Evolutionary conservation across 345 rosid genomes (phyloP), one percentile per base, ranked within the genome.

Genomic region (Salix arbutifolia): DNA sequence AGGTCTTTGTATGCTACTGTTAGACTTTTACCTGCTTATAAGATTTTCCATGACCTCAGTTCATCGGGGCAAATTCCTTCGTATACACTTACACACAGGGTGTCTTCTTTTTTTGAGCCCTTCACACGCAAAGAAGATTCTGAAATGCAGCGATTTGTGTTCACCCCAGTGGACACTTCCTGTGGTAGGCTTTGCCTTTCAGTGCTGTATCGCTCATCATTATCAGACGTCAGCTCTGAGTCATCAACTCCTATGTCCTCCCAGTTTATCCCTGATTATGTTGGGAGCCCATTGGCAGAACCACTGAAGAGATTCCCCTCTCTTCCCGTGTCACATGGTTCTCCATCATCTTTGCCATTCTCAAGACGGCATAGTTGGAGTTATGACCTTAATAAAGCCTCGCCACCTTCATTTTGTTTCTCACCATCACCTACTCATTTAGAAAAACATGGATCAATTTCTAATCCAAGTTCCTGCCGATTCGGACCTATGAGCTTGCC

Each of bases 241-340:
- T 80, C 92, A 46, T 90, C 94, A 21, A 88, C 98, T 21, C 94
- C 92, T 31, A 75, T 96, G 84, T 91, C 99, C n/a, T 91, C 99
- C 23, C 94, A 89, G 26, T 87, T 92, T 83, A 96, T 96, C 73
- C 87, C 87, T 0, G 93, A 93, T 84, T 96, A 96, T 82, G 99
- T 96, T 82, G 99, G 99, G 64, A 93, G 99, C 81, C 99, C 99
- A 52, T 82, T 96, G 84, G 94, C 94, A 71, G 93, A 96, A 73
- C 98, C 97, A 13, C 78, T 93, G 42, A 96, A 86, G 85, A 89
- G 88, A 74, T 89, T 96, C 67, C 88, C 97, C n/a, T 87, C 91
- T 53, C 89, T 89, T 75, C 96, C 99, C 9, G 79, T 85, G 73
- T 79, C 94, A 2, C 91, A 85, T 40, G 88, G 91, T 71, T 93